Conservation (phyloP, 306 rosid species). For the Styphnolobium japonicum region DNA sequence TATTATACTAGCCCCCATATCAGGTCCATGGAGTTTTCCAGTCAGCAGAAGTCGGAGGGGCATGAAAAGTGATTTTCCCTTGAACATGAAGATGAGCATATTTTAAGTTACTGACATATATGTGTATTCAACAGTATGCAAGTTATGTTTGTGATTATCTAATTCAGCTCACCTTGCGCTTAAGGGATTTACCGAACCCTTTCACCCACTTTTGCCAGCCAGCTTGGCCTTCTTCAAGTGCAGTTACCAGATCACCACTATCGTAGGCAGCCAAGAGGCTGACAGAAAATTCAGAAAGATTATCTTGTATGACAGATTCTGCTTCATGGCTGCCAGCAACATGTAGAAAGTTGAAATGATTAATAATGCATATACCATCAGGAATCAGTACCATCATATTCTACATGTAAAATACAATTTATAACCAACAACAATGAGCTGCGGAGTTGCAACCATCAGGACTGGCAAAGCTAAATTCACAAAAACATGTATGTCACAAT, state of each 20-base stretch:
- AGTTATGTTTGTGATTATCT: background rate
- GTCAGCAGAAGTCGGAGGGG: constrained; percentile 87
- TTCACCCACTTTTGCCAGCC: constrained; percentile 99
- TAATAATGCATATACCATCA: background rate
- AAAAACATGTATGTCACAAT: background rate
- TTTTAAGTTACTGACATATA: background rate
- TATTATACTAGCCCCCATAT: constrained; percentile 62
- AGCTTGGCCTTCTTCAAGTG: constrained; percentile 82
- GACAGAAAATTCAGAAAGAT: constrained; percentile 67
- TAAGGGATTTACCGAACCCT: constrained; percentile 77
- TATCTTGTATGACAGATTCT: constrained; percentile 66
- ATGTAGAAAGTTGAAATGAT: background rate
- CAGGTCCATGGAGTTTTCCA: constrained; percentile 94
- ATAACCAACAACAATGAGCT: background rate
- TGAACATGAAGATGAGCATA: constrained; percentile 12
- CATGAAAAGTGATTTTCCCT: constrained; percentile 97
- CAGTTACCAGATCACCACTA: constrained; percentile 60
- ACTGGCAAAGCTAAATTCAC: background rate
- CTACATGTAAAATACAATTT: background rate
- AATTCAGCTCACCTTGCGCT: constrained; percentile 69
- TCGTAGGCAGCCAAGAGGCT: constrained; percentile 82
- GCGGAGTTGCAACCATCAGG: background rate
- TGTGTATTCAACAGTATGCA: background rate
- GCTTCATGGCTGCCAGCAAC: constrained; percentile 74
- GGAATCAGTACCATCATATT: background rate